Percentiles rank a stretch among this genome's conserved stretches.
phyloP scores from a whole-genome alignment of 2,329 filamentous ascomycete genomes.

The Talaromyces sp. region DNA sequence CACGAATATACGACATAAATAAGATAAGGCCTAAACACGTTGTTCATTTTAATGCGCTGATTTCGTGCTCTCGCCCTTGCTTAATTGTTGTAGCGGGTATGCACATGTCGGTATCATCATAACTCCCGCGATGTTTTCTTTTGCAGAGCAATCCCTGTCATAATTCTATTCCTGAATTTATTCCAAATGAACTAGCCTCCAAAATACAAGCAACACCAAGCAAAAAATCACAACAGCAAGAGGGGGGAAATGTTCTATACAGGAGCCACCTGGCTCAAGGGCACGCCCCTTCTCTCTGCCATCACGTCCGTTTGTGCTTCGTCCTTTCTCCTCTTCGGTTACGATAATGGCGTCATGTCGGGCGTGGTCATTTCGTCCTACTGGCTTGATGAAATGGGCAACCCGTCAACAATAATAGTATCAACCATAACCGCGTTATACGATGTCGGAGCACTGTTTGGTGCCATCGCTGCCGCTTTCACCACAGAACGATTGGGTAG shows the following conservation, averaged over 20 bases:
- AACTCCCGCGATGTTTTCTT: not conserved
- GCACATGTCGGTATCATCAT: not conserved
- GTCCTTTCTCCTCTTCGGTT: slow-evolving; percentile 43
- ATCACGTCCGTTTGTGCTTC: slow-evolving; percentile 21
- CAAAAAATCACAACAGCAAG: not conserved
- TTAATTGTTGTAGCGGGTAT: too few relatives aligned
- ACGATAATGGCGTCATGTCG: slow-evolving; percentile 24
- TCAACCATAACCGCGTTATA: slow-evolving; percentile 29
- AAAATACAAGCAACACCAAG: not conserved
- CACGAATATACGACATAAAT: not conserved
- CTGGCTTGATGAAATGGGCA: slow-evolving; percentile 22
- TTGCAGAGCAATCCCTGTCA: not conserved
- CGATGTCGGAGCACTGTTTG: slow-evolving; percentile 23
- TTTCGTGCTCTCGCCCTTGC: too few relatives aligned
- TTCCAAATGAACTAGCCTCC: not conserved
- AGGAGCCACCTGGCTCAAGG: slow-evolving; percentile 16
- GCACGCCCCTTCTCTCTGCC: slow-evolving; percentile 16
- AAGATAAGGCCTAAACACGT: not conserved
- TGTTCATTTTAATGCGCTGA: not conserved
- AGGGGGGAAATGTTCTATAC: slow-evolving; percentile 3
- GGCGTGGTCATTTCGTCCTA: slow-evolving; percentile 23
- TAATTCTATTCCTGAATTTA: not conserved
- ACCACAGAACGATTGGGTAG: slow-evolving; percentile 23
- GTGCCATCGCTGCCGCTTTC: slow-evolving; percentile 21
- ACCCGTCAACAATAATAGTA: slow-evolving; percentile 19